Base-by-base conservation (phyloP, 495 filamentous ascomycete species). In the Lepidopterella palustris region DNA sequence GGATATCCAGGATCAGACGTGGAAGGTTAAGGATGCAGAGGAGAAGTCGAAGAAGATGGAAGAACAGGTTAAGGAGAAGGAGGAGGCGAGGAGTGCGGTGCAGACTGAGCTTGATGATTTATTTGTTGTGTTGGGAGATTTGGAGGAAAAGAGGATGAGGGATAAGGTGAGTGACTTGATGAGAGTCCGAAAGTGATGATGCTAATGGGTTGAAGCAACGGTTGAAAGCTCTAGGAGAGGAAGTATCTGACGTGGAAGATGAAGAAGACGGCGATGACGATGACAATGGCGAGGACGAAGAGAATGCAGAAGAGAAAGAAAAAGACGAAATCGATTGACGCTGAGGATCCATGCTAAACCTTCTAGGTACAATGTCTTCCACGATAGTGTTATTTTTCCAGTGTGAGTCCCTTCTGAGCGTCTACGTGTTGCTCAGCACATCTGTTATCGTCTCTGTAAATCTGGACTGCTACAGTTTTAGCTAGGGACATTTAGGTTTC, bases 61-160 rank as follows among this genome's bases (percentile, higher is more conserved):
- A 31, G 39, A 52, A 28, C 42, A 57, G 26, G 40, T 65, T 4
- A 59, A 66, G 53, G 69, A 67, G 35, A 69, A 67, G 61, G 63
- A 67, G 57, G 67, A 69, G 45, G 64, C 60, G 40, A 68, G 64
- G 60, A 60, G 64, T 51, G 55, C 58, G 23, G 71, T 65, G 13
- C 67, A 72, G 63, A 70, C 69, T 28, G 72, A 76, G 58, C 45
- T 74, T 49, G 73, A 76, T 61, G 71, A 73, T 51, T 63, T 76
- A 62, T 70, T 76, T 58, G 65, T 76, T 6, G 62, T 73, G 8
- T 65, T 74, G 52, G 67, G 62, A 3, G 73, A 76, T 55, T 59
- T 74, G 18, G 73, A 74, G 62, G 71, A 73, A 40, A 74, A 72
- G 69, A 52, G 73, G 65, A 58, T 66, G 35, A 65, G 28, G 29